Evolutionary conservation across 305 asterid genomes (phyloP).

Genomic region (Fraxinus xanthoxyloides): DNA sequence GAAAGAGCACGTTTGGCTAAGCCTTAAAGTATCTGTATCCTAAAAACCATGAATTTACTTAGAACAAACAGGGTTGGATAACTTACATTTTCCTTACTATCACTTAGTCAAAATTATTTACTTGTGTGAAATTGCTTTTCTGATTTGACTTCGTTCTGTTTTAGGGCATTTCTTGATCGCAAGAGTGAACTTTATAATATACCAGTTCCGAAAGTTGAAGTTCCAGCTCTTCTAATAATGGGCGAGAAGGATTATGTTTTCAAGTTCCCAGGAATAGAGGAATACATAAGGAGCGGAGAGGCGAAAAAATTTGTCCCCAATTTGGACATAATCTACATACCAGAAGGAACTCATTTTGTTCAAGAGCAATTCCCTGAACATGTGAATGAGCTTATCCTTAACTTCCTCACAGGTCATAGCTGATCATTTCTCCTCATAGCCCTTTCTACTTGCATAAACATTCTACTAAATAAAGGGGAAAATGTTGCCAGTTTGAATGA

Average conservation of each 20-base stretch:
- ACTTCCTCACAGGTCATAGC: conserved; percentile 24
- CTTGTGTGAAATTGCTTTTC: neutral
- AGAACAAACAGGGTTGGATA: neutral
- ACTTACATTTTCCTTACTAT: neutral
- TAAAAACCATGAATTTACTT: neutral
- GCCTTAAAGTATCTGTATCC: neutral
- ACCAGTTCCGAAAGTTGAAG: conserved; percentile 22
- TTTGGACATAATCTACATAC: conserved; percentile 27
- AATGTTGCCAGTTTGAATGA: neutral
- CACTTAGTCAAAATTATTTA: neutral
- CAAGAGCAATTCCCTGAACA: conserved; percentile 36
- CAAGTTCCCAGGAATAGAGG: conserved; percentile 26
- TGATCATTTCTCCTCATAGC: neutral
- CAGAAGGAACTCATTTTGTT: conserved; percentile 40
- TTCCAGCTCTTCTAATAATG: conserved; percentile 38
- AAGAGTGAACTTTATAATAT: neutral
- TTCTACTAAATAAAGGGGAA: neutral
- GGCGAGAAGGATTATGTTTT: conserved; percentile 39
- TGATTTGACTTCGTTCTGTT: neutral
- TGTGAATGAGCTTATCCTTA: conserved; percentile 27
- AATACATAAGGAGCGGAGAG: conserved; percentile 30
- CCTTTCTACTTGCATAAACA: neutral
- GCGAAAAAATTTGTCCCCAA: conserved; percentile 30
- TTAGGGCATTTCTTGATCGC: neutral
- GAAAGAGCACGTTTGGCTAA: neutral